These are phyloP conservation scores for Penicillium canariense DNA, from an alignment of 495 filamentous ascomycete species.

Conservation along the genomic window DNA sequence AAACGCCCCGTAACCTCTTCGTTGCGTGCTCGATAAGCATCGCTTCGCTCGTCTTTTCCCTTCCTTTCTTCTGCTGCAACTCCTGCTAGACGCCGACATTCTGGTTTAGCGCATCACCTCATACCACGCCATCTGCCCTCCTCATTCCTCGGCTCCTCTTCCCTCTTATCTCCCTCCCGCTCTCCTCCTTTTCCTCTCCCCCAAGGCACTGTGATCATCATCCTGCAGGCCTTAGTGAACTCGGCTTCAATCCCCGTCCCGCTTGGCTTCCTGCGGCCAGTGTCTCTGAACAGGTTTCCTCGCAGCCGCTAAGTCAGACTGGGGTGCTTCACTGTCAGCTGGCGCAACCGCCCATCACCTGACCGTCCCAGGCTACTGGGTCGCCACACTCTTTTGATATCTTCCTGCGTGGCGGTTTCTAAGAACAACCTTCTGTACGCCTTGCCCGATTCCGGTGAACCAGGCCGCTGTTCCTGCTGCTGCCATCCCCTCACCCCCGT, in stretches of 20 bases:
- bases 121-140: slow-evolving; percentile 2
- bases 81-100: not conserved
- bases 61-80: slow-evolving; percentile 5
- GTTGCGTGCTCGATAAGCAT: not conserved
- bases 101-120: not conserved
- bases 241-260: slow-evolving; percentile 15
- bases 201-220: slow-evolving; percentile 18
- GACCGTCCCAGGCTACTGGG: slow-evolving; percentile 20
- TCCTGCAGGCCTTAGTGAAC: slow-evolving; percentile 25
- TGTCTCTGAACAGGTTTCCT: slow-evolving; percentile 1
- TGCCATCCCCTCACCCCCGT: not conserved
- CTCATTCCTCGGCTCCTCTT: slow-evolving; percentile 4
- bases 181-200: not conserved
- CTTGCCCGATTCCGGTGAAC: not conserved
- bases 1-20: slow-evolving; percentile 11
- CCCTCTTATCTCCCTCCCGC: slow-evolving; percentile 8
- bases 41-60: slow-evolving; percentile 5
- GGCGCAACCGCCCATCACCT: slow-evolving; percentile 29
- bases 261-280: slow-evolving; percentile 10
- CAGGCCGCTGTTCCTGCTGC: not conserved
- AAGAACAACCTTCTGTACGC: not conserved
- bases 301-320: slow-evolving; percentile 11
- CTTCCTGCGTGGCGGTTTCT: slow-evolving; percentile 8
- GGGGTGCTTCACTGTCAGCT: slow-evolving; percentile 22
- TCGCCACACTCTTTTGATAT: slow-evolving; percentile 24